Conservation (phyloP, 1,139 yeast genomes). For the Taphrina flavorubra region DNA sequence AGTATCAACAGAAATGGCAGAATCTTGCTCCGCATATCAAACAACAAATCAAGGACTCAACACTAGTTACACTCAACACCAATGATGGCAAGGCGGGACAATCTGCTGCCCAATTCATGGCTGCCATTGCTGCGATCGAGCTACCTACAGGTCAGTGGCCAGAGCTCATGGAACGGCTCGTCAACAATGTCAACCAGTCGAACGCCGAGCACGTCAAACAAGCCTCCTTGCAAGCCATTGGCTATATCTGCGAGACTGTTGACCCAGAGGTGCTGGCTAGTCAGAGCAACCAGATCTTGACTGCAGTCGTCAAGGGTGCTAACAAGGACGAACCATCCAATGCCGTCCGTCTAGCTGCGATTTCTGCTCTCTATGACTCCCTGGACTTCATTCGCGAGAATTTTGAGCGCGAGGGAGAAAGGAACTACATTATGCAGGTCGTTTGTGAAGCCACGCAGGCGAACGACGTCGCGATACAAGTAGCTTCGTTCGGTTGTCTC, state of each 20-base stretch:
- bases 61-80: slow-evolving; percentile 69
- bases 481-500: slow-evolving; percentile 93
- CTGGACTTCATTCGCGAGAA: slow-evolving; percentile 85
- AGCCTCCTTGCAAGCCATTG: slow-evolving; percentile 85
- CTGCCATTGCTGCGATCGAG: slow-evolving; percentile 95
- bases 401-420: slow-evolving; percentile 90
- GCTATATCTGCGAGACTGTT: slow-evolving; percentile 93
- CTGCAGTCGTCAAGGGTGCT: slow-evolving; percentile 97
- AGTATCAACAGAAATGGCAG: slow-evolving; percentile 60
- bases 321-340: slow-evolving; percentile 76
- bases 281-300: slow-evolving; percentile 88
- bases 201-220: slow-evolving; percentile 66
- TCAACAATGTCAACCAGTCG: slow-evolving; percentile 80
- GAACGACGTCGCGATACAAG: slow-evolving; percentile 77
- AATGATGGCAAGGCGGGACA: slow-evolving; percentile 81
- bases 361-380: slow-evolving; percentile 88
- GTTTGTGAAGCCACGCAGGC: slow-evolving; percentile 98
- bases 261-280: slow-evolving; percentile 83
- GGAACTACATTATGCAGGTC: slow-evolving; percentile 97
- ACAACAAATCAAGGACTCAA: slow-evolving; percentile 66
- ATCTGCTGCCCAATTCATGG: slow-evolving; percentile 90
- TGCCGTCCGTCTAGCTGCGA: slow-evolving; percentile 83
- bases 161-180: slow-evolving; percentile 78
- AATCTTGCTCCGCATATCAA: slow-evolving; percentile 62
- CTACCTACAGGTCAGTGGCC: slow-evolving; percentile 89